Evolutionary conservation across 768 basidiomycete species (phyloP), one percentile per base, ranked within the genome.

Genomic region (Boletellus ananas): DNA sequence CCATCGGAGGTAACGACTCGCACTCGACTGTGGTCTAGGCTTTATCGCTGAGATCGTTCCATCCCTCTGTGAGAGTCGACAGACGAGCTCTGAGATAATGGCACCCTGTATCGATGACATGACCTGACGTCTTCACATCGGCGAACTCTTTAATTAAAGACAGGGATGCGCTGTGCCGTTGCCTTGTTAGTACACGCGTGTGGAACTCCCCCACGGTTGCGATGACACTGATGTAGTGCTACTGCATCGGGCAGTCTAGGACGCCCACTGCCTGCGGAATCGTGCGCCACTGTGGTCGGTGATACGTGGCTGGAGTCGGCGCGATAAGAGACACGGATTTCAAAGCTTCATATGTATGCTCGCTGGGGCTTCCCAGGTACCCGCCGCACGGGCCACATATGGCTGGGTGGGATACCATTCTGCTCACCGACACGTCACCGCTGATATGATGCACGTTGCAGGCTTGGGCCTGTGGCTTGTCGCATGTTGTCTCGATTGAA

Each of bases 81-180:
- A 25, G 23, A 4, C 7, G 23, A 25, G n/a, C 23, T 5, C 23
- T 25, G 5, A 25, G 23, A 25, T 25, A 43, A 31, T 46, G 34
- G 25, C 31, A 43, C 23, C 27, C 18, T 18, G 14, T 25, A 4
- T 11, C n/a, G 35, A 52, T 47, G 38, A 45, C n/a, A n/a, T 8
- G 33, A 40, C 33, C 23, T 49, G 49, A 44, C 33, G 42, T 51
- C 34, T 41, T 37, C 37, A 47, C 54, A 45, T n/a, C 13, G 18
- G 31, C 16, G 36, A 42, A 14, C 38, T 43, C 33, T 27, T 9
- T 29, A 21, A 12, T 20, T n/a, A 33, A 45, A 29, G 7, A 25
- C 20, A 21, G 43, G 37, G 38, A 16, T 25, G 31, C 20, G 20
- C 38, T 20, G 25, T 39, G 34, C 20, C 1, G 38, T 11, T 36